These are phyloP conservation scores for Xylaria arbuscula DNA, from an alignment of 2,329 filamentous ascomycete species.

Conservation along the genomic window DNA sequence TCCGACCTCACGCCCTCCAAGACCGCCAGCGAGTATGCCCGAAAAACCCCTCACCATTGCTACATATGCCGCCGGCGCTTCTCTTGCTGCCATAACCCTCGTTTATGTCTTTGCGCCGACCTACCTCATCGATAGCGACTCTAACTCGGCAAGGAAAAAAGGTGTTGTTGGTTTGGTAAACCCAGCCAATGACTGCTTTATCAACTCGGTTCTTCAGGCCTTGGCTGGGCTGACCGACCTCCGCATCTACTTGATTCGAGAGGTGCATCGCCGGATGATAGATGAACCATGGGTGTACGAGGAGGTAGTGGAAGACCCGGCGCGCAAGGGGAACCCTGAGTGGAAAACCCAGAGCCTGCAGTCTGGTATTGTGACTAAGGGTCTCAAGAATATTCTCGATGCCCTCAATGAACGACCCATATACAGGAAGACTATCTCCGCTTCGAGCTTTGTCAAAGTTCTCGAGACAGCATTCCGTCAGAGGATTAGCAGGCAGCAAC, in stretches of 20 bases:
- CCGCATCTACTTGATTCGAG: constrained; percentile 89
- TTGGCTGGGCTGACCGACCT: constrained; percentile 90
- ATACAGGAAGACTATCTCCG: constrained; percentile 92
- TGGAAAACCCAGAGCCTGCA: constrained; percentile 78
- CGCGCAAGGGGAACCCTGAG: constrained; percentile 53
- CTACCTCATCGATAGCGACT: constrained; percentile 89
- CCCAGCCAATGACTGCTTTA: constrained; percentile 94
- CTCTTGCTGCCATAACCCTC: constrained; percentile 91
- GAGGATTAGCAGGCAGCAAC: constrained; percentile 91
- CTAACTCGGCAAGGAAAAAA: constrained; percentile 76
- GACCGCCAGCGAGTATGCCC: constrained; percentile 66
- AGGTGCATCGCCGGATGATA: constrained; percentile 84
- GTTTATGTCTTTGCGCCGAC: constrained; percentile 99
- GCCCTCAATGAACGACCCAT: constrained; percentile 92
- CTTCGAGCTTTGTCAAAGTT: constrained; percentile 82
- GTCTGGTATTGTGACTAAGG: constrained; percentile 83
- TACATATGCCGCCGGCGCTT: constrained; percentile 94
- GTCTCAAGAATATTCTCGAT: constrained; percentile 92
- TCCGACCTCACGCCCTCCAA: not conserved
- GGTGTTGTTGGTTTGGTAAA: constrained; percentile 90
- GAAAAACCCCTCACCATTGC: constrained; percentile 85
- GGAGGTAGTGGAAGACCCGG: constrained; percentile 63
- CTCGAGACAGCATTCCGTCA: constrained; percentile 89
- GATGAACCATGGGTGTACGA: constrained; percentile 82
- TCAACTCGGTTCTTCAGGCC: constrained; percentile 95